phyloP scores from a whole-genome alignment of 805 yeast genomes.

The Blastobotrys attinorum region DNA sequence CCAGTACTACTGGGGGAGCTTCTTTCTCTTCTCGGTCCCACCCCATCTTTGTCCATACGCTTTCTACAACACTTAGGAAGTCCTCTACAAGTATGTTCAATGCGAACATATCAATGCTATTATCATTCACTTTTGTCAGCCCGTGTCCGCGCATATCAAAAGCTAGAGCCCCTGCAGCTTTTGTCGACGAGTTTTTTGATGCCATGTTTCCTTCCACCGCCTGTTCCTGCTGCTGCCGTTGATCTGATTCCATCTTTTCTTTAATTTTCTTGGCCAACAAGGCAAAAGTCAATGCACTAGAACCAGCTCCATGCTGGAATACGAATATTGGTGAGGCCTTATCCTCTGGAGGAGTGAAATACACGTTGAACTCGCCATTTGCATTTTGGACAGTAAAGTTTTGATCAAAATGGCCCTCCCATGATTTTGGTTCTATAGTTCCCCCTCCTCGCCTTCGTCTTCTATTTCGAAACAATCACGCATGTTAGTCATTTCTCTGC shows the following conservation, averaged over 20 bases:
- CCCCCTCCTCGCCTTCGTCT: background rate
- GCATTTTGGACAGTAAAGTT: conserved; percentile 17
- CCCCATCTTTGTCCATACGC: conserved; percentile 28
- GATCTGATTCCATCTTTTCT: conserved; percentile 17
- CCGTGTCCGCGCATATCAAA: conserved; percentile 91
- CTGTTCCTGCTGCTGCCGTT: conserved; percentile 24
- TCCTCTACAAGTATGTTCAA: conserved; percentile 52
- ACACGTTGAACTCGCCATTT: conserved; percentile 41
- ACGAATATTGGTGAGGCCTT: conserved; percentile 50
- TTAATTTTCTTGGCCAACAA: conserved; percentile 35
- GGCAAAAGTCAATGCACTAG: conserved; percentile 74
- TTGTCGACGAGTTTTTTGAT: conserved; percentile 6
- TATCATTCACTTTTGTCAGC: conserved; percentile 28
- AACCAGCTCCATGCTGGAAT: conserved; percentile 94
- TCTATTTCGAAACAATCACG: background rate
- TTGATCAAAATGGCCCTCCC: conserved; percentile 32
- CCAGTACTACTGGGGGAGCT: conserved; percentile 38
- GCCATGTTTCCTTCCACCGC: conserved; percentile 15
- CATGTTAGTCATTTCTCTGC: background rate
- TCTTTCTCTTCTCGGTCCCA: conserved; percentile 6
- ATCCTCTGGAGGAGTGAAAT: conserved; percentile 45
- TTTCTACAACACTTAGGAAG: conserved; percentile 39
- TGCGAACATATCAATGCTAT: conserved; percentile 32
- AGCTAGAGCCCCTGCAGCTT: conserved; percentile 52
- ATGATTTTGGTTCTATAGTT: conserved; percentile 10